phyloP scores from a whole-genome alignment of 1,139 yeast species.

The Protomyces gravidus region DNA sequence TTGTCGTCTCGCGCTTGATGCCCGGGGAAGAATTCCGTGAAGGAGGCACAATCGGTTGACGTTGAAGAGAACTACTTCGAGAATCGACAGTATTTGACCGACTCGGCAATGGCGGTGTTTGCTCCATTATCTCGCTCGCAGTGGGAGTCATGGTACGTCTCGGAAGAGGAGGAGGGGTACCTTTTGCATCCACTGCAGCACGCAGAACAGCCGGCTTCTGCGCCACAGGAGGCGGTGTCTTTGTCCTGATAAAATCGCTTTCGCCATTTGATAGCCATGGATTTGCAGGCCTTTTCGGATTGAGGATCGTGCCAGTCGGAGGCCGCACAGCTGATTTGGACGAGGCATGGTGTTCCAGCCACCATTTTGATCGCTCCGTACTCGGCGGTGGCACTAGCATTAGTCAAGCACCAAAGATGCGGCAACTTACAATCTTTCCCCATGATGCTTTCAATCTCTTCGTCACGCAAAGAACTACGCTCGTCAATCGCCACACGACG shows the following conservation, averaged over 20 bases:
- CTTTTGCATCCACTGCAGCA: slow-evolving; percentile 1
- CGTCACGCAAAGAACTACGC: slow-evolving; percentile 41
- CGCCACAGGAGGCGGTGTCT: slow-evolving; percentile 4
- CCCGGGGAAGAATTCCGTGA: background rate
- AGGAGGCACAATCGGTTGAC: background rate
- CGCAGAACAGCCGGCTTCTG: slow-evolving; percentile 3
- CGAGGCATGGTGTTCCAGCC: slow-evolving; percentile 75
- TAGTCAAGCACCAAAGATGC: background rate
- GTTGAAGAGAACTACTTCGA: background rate
- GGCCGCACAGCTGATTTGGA: slow-evolving; percentile 59
- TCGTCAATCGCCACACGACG: slow-evolving; percentile 43
- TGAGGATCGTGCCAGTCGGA: slow-evolving; percentile 47
- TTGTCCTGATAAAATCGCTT: slow-evolving; percentile 43
- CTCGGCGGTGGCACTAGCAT: slow-evolving; percentile 74
- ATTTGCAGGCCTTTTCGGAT: slow-evolving; percentile 63
- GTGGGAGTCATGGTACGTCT: slow-evolving; percentile 3
- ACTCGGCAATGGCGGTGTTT: slow-evolving; percentile 12
- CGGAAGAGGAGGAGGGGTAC: slow-evolving; percentile 14
- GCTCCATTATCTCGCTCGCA: background rate
- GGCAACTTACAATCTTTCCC: slow-evolving; percentile 17
- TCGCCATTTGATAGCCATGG: slow-evolving; percentile 56
- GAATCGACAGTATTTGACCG: slow-evolving; percentile 2
- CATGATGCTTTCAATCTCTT: slow-evolving; percentile 21
- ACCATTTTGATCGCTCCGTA: slow-evolving; percentile 78
- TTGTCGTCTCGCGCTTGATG: too few relatives aligned